Conservation (phyloP, 2,329 filamentous ascomycete genomes). For the Verticillium zaregamsianum region DNA sequence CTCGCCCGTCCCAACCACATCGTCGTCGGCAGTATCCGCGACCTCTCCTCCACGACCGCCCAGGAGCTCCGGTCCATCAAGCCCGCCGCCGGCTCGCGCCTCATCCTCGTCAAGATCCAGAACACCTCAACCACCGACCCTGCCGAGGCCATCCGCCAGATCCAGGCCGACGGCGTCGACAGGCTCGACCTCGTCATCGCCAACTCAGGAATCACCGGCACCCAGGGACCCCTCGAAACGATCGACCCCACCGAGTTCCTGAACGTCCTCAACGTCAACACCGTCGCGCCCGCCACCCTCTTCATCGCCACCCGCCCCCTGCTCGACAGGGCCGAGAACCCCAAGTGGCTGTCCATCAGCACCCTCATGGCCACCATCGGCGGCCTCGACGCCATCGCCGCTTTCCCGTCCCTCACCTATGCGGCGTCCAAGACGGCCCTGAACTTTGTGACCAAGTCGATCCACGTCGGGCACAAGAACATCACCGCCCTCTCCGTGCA, state of each 20-base stretch:
- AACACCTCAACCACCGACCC: constrained; percentile 26
- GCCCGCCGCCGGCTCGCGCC: constrained; percentile 23
- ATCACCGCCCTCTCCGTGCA: constrained; percentile 11
- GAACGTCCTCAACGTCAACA: constrained; percentile 36
- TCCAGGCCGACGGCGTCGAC: constrained; percentile 27
- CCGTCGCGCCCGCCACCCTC: constrained; percentile 1
- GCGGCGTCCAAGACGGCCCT: constrained; percentile 24
- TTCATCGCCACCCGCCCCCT: constrained; percentile 21
- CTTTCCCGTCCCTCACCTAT: constrained; percentile 18
- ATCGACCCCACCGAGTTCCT: constrained; percentile 29
- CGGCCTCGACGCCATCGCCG: constrained; percentile 11
- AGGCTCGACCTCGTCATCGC: constrained; percentile 47
- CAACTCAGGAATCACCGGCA: constrained; percentile 40
- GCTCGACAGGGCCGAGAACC: constrained; percentile 15
- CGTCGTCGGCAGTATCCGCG: constrained; percentile 32
- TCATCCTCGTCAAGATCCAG: constrained; percentile 42
- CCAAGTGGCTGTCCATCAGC: constrained; percentile 22
- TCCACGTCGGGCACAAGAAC: constrained; percentile 1
- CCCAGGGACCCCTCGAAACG: constrained; percentile 24
- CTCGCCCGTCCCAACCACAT: constrained; percentile 52
- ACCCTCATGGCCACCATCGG: constrained; percentile 19
- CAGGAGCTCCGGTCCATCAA: constrained; percentile 28
- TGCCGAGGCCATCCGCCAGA: constrained; percentile 23
- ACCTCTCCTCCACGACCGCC: constrained; percentile 20
- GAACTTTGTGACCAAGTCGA: constrained; percentile 21